phyloP scores from a whole-genome alignment of 2,329 filamentous ascomycete genomes.

The Diaporthe amygdali region DNA sequence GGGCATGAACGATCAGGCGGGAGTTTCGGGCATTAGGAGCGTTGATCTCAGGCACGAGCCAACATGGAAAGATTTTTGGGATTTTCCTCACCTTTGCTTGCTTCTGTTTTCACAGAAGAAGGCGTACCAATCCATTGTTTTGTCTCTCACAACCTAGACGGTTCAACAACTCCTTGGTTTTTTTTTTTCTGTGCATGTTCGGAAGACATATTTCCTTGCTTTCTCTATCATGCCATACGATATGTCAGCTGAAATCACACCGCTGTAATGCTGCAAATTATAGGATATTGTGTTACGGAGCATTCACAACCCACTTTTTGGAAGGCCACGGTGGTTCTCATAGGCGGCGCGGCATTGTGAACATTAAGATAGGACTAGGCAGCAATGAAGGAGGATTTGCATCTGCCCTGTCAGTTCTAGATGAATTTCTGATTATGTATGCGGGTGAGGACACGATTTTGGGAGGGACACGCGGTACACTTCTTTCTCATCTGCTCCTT shows the following conservation, averaged over 20 bases:
- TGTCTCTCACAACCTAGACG: slow-evolving; percentile 4
- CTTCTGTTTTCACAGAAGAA: not conserved
- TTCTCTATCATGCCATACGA: not conserved
- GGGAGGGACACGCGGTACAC: too few relatives aligned
- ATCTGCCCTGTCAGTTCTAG: not conserved
- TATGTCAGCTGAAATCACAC: not conserved
- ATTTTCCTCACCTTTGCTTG: not conserved
- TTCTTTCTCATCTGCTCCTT: too few relatives aligned
- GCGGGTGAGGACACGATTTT: too few relatives aligned
- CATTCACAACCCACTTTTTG: not conserved
- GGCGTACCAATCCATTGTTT: not conserved
- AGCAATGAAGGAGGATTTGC: not conserved
- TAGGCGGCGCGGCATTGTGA: not conserved
- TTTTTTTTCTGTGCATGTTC: not conserved
- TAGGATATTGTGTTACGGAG: not conserved
- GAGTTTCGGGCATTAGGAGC: slow-evolving; percentile 22
- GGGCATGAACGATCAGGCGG: slow-evolving; percentile 17
- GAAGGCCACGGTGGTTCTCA: not conserved
- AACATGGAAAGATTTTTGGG: not conserved
- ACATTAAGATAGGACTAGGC: not conserved
- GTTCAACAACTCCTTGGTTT: not conserved
- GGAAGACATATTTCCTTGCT: not conserved
- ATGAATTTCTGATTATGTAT: too few relatives aligned
- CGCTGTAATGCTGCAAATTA: not conserved
- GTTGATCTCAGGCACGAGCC: slow-evolving; percentile 9